Percentiles rank a stretch among this genome's conserved stretches.
phyloP scores from a whole-genome alignment of 1,139 yeast genomes.

The Geotrichum armillariae region DNA sequence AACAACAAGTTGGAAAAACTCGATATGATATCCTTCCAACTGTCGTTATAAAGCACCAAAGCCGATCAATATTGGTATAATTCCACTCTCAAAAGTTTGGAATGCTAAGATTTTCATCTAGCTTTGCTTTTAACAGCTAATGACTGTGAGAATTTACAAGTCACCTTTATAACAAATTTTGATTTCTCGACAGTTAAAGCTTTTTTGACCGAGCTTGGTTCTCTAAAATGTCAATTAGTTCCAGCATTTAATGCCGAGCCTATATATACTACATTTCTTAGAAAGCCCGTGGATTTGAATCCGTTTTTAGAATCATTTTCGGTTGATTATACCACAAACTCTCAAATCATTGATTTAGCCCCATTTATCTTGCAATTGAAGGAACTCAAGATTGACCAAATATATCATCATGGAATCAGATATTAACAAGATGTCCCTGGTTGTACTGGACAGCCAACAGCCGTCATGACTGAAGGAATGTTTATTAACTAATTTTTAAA shows the following conservation, averaged over 20 bases:
- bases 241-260: too few species aligned
- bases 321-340: background rate
- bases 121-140: background rate
- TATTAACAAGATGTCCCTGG: too few species aligned
- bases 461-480: background rate
- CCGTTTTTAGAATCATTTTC: background rate
- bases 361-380: background rate
- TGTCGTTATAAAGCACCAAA: background rate
- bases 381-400: background rate
- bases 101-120: slow-evolving; percentile 6
- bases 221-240: background rate
- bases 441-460: slow-evolving; percentile 10
- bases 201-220: background rate
- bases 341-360: background rate
- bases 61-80: background rate
- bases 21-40: background rate
- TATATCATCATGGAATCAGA: too few species aligned
- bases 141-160: background rate
- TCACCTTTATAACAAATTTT: background rate
- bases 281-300: background rate
- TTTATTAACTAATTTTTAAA: background rate
- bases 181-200: too few species aligned
- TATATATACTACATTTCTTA: background rate
- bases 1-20: slow-evolving; percentile 1
- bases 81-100: background rate